These are phyloP conservation scores for Rosellinia necatrix DNA, from an alignment of 2,329 filamentous ascomycete genomes.

Conservation along the genomic window DNA sequence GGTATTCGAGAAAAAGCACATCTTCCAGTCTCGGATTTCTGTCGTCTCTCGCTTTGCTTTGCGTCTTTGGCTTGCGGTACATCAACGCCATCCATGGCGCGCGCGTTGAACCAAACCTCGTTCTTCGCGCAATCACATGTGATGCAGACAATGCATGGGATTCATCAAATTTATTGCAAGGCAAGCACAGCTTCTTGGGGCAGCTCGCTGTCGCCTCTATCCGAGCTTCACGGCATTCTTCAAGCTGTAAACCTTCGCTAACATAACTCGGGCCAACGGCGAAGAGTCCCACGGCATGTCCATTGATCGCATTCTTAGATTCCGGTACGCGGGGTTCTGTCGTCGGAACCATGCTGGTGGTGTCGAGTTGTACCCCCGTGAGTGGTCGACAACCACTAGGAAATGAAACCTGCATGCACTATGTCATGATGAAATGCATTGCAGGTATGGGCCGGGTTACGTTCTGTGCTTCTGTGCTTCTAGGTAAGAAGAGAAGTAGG, in stretches of 20 bases:
- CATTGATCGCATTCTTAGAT: neutral
- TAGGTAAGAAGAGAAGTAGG: too few species aligned
- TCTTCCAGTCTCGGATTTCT: neutral
- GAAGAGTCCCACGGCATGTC: neutral
- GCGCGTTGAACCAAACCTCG: too few species aligned
- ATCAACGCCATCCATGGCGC: too few species aligned
- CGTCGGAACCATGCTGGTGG: neutral
- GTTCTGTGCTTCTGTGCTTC: too few species aligned
- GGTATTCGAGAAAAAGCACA: neutral
- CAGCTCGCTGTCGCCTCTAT: conserved; percentile 10
- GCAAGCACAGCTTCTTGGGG: neutral
- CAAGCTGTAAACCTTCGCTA: conserved; percentile 8
- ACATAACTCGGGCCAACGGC: neutral
- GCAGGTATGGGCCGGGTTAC: too few species aligned
- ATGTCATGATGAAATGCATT: too few species aligned
- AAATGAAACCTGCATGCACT: too few species aligned
- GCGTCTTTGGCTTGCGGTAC: neutral
- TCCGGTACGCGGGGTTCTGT: neutral
- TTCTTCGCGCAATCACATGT: conserved; percentile 7
- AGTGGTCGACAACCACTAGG: too few species aligned
- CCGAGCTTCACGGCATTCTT: conserved; percentile 16
- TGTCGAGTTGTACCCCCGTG: too few species aligned
- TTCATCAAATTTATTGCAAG: too few species aligned
- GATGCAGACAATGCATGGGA: neutral
- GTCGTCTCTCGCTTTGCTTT: neutral